Evolutionary conservation across 371 early-diverging fungal genomes (phyloP).

Genomic region (Mortierella sp.): DNA sequence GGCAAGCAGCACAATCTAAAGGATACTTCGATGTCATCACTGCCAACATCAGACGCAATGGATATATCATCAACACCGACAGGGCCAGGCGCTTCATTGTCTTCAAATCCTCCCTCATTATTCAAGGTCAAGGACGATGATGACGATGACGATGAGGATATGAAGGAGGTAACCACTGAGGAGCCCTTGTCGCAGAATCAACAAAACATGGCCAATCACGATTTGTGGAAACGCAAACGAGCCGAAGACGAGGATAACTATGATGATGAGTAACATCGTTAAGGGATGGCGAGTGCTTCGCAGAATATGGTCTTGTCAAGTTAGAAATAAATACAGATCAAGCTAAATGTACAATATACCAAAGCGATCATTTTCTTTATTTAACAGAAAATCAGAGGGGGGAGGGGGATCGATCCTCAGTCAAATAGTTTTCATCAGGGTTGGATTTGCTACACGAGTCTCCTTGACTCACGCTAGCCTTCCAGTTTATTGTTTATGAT

Average conservation of each 20-base stretch:
- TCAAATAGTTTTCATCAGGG: too few relatives aligned
- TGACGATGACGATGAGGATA: conserved; percentile 43
- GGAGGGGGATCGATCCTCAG: too few relatives aligned
- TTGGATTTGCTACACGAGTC: too few relatives aligned
- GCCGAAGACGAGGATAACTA: conserved; percentile 51
- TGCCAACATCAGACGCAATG: neutral
- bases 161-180: conserved; percentile 29
- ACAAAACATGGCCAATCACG: conserved; percentile 50
- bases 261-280: conserved; percentile 24
- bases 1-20: neutral
- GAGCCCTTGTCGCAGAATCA: conserved; percentile 36
- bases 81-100: neutral
- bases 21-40: neutral
- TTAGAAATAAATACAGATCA: neutral
- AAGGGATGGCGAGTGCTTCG: neutral
- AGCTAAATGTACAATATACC: neutral
- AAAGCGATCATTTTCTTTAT: too few relatives aligned
- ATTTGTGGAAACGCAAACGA: conserved; percentile 55
- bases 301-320: too few relatives aligned
- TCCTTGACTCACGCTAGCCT: too few relatives aligned
- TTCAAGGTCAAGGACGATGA: conserved; percentile 51
- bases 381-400: too few relatives aligned
- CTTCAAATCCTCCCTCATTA: conserved; percentile 37
- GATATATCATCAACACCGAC: conserved; percentile 12
- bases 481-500: too few relatives aligned